Conservation (phyloP, 805 yeast genomes). For the Kodamaea sagamina region DNA sequence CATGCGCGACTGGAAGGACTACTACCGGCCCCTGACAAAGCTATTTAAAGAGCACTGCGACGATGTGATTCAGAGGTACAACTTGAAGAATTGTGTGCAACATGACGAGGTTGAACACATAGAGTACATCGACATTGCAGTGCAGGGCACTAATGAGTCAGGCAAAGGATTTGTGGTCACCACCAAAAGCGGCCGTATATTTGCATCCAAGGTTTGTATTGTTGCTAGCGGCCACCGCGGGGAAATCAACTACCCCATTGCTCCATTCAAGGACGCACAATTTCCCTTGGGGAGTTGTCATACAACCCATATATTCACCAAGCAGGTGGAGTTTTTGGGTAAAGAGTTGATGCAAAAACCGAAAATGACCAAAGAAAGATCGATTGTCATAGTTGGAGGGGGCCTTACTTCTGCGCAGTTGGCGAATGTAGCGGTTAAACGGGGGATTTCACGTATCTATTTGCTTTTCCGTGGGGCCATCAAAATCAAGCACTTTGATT, state of each 20-base stretch:
- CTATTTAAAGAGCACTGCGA: conserved; percentile 43
- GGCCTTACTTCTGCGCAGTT: conserved; percentile 50
- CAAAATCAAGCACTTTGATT: conserved; percentile 49
- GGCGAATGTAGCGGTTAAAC: conserved; percentile 37
- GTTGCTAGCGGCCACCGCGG: conserved; percentile 42
- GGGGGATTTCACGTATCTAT: conserved; percentile 33
- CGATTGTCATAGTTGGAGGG: conserved; percentile 45
- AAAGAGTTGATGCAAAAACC: conserved; percentile 17
- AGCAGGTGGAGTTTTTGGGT: conserved; percentile 27
- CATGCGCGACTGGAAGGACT: conserved; percentile 47
- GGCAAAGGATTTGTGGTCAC: conserved; percentile 36
- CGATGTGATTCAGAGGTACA: conserved; percentile 35
- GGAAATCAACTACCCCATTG: conserved; percentile 33
- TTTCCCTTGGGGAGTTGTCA: conserved; percentile 34
- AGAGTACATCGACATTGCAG: conserved; percentile 28
- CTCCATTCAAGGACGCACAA: conserved; percentile 19
- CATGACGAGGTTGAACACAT: conserved; percentile 37
- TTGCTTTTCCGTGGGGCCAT: conserved; percentile 38
- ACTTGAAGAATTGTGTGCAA: conserved; percentile 28
- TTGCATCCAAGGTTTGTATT: conserved; percentile 36
- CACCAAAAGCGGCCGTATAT: conserved; percentile 32
- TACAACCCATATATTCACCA: conserved; percentile 36
- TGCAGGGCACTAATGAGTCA: conserved; percentile 23
- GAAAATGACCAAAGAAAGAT: conserved; percentile 7
- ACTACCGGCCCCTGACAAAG: conserved; percentile 44